Evolutionary conservation across 2,329 filamentous ascomycete species (phyloP).

Genomic region (Hypoxylon sp.): DNA sequence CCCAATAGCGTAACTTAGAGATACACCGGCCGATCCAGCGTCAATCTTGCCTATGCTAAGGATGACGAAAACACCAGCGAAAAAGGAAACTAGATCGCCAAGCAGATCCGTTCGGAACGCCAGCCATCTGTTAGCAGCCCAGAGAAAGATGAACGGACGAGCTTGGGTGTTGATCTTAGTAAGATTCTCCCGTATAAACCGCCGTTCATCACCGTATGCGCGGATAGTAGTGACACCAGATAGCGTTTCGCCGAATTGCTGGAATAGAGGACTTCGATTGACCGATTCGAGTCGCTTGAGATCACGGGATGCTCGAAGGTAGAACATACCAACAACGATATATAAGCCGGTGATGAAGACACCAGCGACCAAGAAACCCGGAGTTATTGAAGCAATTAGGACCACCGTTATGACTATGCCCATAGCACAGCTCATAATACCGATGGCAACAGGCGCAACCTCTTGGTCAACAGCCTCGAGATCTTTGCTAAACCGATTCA

Average conservation of each 20-base stretch:
- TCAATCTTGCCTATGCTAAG: slow-evolving; percentile 83
- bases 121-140: slow-evolving; percentile 97
- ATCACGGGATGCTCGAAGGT: slow-evolving; percentile 91
- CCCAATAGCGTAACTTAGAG: slow-evolving; percentile 92
- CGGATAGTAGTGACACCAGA: slow-evolving; percentile 96
- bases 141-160: slow-evolving; percentile 93
- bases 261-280: slow-evolving; percentile 92
- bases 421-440: slow-evolving; percentile 70
- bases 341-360: slow-evolving; percentile 86
- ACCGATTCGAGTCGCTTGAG: slow-evolving; percentile 95
- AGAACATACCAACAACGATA: slow-evolving; percentile 83
- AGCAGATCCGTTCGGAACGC: slow-evolving; percentile 90
- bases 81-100: slow-evolving; percentile 92
- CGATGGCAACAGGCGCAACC: slow-evolving; percentile 89
- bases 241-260: slow-evolving; percentile 96
- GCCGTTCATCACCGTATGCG: slow-evolving; percentile 91
- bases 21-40: slow-evolving; percentile 90
- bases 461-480: slow-evolving; percentile 95
- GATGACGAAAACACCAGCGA: slow-evolving; percentile 90
- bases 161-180: slow-evolving; percentile 87
- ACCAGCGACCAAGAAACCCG: slow-evolving; percentile 86
- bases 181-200: slow-evolving; percentile 93
- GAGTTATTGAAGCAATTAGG: slow-evolving; percentile 88
- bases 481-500: slow-evolving; percentile 99
- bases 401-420: slow-evolving; percentile 84